phyloP scores from a whole-genome alignment of 2,329 filamentous ascomycete species.

The Nemania diffusa region DNA sequence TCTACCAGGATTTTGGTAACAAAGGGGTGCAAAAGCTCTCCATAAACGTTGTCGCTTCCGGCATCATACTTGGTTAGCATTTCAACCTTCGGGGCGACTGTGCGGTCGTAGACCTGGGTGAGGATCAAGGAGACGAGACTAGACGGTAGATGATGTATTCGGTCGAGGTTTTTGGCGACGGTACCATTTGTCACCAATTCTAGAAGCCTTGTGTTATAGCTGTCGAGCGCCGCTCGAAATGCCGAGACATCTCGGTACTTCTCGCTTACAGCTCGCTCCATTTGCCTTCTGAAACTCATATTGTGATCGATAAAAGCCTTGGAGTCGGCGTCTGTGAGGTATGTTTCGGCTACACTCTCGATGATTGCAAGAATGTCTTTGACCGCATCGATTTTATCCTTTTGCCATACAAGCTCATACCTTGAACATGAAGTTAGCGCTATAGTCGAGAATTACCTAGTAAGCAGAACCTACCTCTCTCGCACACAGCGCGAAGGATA shows the following conservation, averaged over 20 bases:
- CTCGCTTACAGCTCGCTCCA: constrained; percentile 78
- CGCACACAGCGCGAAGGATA: constrained; percentile 80
- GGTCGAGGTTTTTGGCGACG: constrained; percentile 76
- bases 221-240: constrained; percentile 77
- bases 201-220: constrained; percentile 80
- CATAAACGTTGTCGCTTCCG: constrained; percentile 93
- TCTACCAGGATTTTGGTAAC: constrained; percentile 82
- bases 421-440: constrained; percentile 49
- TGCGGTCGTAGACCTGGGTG: constrained; percentile 88
- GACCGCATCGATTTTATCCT: constrained; percentile 81
- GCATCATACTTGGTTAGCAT: constrained; percentile 86
- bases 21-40: constrained; percentile 88
- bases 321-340: constrained; percentile 77
- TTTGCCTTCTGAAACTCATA: constrained; percentile 77
- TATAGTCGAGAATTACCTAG: constrained; percentile 24
- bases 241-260: constrained; percentile 71
- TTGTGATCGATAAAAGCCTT: constrained; percentile 76
- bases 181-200: constrained; percentile 74
- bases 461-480: constrained; percentile 67
- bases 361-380: constrained; percentile 78
- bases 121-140: constrained; percentile 83
- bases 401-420: constrained; percentile 80
- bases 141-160: constrained; percentile 74
- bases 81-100: constrained; percentile 89
- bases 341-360: constrained; percentile 76